phyloP scores from a whole-genome alignment of 2,329 filamentous ascomycete genomes.

The Didymella pinodella region DNA sequence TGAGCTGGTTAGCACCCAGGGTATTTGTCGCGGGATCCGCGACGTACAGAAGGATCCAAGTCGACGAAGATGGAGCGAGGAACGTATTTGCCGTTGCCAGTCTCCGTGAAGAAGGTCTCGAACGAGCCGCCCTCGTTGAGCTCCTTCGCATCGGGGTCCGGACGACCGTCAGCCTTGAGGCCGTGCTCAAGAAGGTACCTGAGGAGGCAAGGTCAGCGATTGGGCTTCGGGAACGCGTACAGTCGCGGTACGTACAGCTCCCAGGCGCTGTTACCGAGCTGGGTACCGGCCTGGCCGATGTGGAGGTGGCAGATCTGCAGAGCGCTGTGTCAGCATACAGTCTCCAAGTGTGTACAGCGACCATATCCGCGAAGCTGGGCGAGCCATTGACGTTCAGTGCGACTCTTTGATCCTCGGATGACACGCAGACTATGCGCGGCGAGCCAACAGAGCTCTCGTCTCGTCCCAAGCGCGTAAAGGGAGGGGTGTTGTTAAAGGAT shows the following conservation, averaged over 20 bases:
- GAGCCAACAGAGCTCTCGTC: conserved; percentile 15
- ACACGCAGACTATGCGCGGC: conserved; percentile 6
- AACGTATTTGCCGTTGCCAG: conserved; percentile 74
- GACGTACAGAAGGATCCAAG: conserved; percentile 70
- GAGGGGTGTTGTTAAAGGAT: conserved; percentile 9
- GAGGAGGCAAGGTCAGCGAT: conserved; percentile 32
- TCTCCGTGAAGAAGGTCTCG: conserved; percentile 79
- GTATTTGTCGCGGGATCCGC: background rate
- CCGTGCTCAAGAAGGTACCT: conserved; percentile 78
- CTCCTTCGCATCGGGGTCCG: conserved; percentile 68
- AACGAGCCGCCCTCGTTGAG: conserved; percentile 69
- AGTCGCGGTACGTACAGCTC: conserved; percentile 67
- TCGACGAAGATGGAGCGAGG: conserved; percentile 77
- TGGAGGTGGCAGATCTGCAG: conserved; percentile 70
- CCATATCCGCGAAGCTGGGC: background rate
- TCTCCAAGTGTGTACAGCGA: background rate
- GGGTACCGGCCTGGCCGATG: conserved; percentile 75
- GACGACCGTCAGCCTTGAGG: conserved; percentile 69
- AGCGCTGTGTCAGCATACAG: conserved; percentile 27
- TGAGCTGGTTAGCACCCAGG: conserved; percentile 40
- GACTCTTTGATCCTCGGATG: conserved; percentile 13
- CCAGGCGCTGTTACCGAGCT: conserved; percentile 79
- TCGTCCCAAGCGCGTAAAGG: conserved; percentile 22
- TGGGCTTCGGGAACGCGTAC: conserved; percentile 19
- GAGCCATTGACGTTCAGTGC: conserved; percentile 8